A percentile compares a stretch with the other conserved stretches of the same genome.
Evolutionary conservation across 345 rosid species (phyloP).

Genomic region (Bretschneidera sinensis): DNA sequence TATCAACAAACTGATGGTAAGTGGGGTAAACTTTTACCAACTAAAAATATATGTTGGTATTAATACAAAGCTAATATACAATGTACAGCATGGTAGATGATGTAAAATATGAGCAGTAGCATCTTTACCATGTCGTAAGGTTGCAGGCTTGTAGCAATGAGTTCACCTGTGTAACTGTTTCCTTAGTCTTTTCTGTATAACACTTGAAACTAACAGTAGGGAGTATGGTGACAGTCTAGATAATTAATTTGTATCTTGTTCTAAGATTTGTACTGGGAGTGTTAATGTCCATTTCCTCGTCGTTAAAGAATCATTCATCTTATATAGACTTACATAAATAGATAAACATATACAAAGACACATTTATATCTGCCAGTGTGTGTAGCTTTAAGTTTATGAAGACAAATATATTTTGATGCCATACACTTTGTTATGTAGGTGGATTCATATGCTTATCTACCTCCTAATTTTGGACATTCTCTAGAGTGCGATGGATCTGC

Average conservation of each 20-base stretch:
- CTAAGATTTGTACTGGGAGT: too few relatives aligned
- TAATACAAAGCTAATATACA: neutral
- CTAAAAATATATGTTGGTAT: neutral
- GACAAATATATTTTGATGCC: conserved; percentile 10
- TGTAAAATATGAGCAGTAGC: neutral
- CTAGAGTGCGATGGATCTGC: conserved; percentile 51
- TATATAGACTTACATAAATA: too few relatives aligned
- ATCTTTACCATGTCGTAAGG: neutral
- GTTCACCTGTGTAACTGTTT: neutral
- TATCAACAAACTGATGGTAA: conserved; percentile 48
- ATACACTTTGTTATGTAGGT: conserved; percentile 35
- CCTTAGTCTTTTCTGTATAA: neutral
- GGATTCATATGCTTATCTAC: conserved; percentile 86
- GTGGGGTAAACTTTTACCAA: conserved; percentile 10
- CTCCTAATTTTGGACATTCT: conserved; percentile 64
- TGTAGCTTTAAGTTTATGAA: neutral
- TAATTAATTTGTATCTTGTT: too few relatives aligned
- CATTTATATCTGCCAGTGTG: neutral
- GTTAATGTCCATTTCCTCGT: too few relatives aligned
- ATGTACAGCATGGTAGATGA: neutral
- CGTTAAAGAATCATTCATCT: too few relatives aligned
- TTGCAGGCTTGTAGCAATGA: neutral
- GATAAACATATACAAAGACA: too few relatives aligned
- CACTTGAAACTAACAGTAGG: neutral
- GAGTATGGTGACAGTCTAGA: too few relatives aligned